Evolutionary conservation across 1,139 yeast genomes (phyloP), one percentile per base, ranked within the genome.

Genomic region (Candida smagusa): DNA sequence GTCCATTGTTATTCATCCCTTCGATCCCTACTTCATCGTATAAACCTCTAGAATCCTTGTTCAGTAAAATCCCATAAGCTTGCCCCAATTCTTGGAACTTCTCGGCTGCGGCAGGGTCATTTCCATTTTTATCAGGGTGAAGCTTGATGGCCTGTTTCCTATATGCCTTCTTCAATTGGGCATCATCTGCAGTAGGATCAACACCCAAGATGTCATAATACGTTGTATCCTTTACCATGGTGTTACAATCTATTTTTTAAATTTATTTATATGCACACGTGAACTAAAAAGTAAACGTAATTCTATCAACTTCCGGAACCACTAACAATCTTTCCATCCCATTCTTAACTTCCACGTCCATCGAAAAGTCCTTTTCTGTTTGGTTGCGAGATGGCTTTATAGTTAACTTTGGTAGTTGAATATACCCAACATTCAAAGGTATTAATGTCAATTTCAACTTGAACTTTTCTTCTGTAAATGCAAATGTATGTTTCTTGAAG

Each of bases 391-490:
- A 24, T 5, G 38, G 33, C 26, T 16, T 33, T 8, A 40, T 32
- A 23, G 32, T 16, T 9, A 39, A 4, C 41, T 65, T 72, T 0
- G 97, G 97, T 28, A 86, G 63, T 4, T 68, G 59, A 9, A 89
- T 56, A 44, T 82, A 81, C 0, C 97, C 97, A 16, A 84, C 79
- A 44, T 75, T 80, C 40, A 88, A 58, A 0, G 97, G 97, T 8
- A 88, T 72, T 44, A 90, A 58, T 3, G 74, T 62, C 9, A 89
- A 45, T 9, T 69, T 60, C 24, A 74, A 48, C 7, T 40, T 43
- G 12, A 50, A 41, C 1, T 31, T 36, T 23, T 45, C 28, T 3
- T 19, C 48, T 11, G 53, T 62, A 5, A 70, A 55, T 9, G 59
- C 56, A 39, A 79, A 76, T n/a, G 66, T 58, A 24, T 77, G 76